phyloP scores from a whole-genome alignment of 805 yeast genomes.

The Yamadazyma sp. region DNA sequence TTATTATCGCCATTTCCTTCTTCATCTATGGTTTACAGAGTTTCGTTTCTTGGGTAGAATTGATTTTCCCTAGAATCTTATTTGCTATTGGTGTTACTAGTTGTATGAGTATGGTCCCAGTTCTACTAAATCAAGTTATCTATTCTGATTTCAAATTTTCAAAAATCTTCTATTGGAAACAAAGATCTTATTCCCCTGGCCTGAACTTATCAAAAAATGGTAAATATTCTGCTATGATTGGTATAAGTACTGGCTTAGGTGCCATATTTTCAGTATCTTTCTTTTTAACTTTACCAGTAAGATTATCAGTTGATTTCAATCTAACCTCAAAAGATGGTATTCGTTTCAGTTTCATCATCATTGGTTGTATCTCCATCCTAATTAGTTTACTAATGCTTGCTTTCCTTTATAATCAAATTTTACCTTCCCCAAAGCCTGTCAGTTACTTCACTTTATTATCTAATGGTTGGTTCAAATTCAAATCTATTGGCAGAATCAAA shows the following conservation, averaged over 20 bases:
- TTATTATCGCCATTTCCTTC: constrained; percentile 46
- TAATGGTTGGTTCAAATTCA: constrained; percentile 48
- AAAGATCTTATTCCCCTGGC: not conserved
- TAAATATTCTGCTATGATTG: constrained; percentile 57
- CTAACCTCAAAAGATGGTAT: constrained; percentile 38
- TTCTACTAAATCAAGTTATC: constrained; percentile 54
- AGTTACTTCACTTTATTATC: constrained; percentile 22
- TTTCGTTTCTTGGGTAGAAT: constrained; percentile 18
- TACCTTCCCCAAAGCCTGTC: constrained; percentile 19
- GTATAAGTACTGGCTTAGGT: constrained; percentile 62
- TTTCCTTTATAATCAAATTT: constrained; percentile 42
- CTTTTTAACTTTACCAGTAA: constrained; percentile 56
- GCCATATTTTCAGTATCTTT: constrained; percentile 60
- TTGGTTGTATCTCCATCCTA: constrained; percentile 41
- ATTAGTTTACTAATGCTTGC: constrained; percentile 37
- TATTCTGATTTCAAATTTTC: constrained; percentile 39
- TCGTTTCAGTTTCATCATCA: constrained; percentile 45
- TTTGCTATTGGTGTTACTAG: constrained; percentile 62
- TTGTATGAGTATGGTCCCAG: constrained; percentile 57
- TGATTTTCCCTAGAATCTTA: constrained; percentile 46
- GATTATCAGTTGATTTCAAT: constrained; percentile 36
- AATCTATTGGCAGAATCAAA: constrained; percentile 43
- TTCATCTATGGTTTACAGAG: constrained; percentile 55
- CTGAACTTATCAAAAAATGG: constrained; percentile 31
- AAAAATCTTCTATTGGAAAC: constrained; percentile 26